phyloP scores from a whole-genome alignment of 257 asterid genomes.

The Handroanthus guayacan region DNA sequence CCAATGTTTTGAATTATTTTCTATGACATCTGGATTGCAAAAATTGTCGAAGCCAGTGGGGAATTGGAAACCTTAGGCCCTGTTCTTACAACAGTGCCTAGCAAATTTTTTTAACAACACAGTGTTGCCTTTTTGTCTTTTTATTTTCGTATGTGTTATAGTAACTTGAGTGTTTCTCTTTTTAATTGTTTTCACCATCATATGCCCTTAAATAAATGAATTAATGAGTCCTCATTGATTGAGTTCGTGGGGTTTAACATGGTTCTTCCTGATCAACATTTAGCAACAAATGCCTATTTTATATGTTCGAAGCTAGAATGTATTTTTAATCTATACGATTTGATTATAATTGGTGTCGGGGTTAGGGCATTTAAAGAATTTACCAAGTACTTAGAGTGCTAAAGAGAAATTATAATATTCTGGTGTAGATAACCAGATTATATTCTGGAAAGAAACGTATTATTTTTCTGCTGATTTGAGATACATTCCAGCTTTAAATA shows the following conservation, averaged over 20 bases:
- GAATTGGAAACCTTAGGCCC: neutral
- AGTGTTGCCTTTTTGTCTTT: neutral
- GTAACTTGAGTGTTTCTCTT: neutral
- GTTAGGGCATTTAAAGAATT: too few species aligned
- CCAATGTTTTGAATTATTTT: neutral
- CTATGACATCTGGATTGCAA: neutral
- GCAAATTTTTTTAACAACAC: neutral
- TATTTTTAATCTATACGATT: too few species aligned
- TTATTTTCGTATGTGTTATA: neutral
- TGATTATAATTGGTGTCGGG: too few species aligned
- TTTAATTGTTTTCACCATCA: neutral
- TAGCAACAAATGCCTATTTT: too few species aligned
- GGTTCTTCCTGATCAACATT: neutral
- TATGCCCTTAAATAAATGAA: slow-evolving; percentile 1
- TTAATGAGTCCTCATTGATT: neutral
- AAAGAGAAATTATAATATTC: too few species aligned
- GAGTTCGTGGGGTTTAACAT: neutral
- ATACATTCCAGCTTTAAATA: too few species aligned
- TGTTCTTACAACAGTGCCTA: neutral
- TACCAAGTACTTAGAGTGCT: too few species aligned
- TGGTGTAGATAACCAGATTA: too few species aligned
- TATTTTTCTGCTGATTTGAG: too few species aligned
- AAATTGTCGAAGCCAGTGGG: slow-evolving; percentile 5
- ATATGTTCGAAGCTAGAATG: too few species aligned
- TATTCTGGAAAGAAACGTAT: too few species aligned